Evolutionary conservation across 208 protist genomes (phyloP).

Genomic region (Kentomonas sorsogonicus): DNA sequence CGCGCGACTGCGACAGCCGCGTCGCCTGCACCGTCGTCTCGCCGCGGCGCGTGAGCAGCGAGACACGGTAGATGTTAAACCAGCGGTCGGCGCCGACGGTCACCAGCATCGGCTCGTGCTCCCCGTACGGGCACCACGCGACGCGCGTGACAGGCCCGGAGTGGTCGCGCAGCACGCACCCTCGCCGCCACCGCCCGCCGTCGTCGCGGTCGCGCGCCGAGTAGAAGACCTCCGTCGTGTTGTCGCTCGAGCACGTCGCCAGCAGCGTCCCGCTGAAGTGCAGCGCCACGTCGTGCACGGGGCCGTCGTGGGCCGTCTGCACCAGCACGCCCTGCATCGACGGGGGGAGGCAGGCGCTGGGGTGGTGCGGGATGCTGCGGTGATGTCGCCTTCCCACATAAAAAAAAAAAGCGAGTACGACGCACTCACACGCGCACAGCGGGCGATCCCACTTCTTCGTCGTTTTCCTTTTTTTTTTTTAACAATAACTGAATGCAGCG

Average conservation of each 20-base stretch:
- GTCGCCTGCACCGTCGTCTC: slow-evolving; percentile 38
- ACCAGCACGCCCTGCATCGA: too few species aligned
- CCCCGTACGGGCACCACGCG: slow-evolving; percentile 79
- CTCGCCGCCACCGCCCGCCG: slow-evolving; percentile 38
- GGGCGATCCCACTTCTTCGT: too few species aligned
- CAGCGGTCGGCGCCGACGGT: slow-evolving; percentile 78
- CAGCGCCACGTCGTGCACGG: slow-evolving; percentile 80
- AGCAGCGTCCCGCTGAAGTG: slow-evolving; percentile 71
- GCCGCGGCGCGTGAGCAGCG: slow-evolving; percentile 45
- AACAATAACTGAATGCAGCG: too few species aligned
- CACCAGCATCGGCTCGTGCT: slow-evolving; percentile 75
- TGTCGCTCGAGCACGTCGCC: slow-evolving; percentile 85
- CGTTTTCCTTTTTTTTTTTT: too few species aligned
- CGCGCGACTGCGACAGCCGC: slow-evolving; percentile 56
- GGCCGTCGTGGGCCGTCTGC: slow-evolving; percentile 62
- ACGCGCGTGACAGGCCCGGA: slow-evolving; percentile 68
- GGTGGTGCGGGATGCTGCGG: too few species aligned
- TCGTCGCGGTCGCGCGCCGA: slow-evolving; percentile 14
- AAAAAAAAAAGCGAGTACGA: too few species aligned
- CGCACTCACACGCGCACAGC: too few species aligned
- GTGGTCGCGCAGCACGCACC: slow-evolving; percentile 71
- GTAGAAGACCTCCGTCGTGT: slow-evolving; percentile 77
- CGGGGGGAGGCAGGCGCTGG: too few species aligned
- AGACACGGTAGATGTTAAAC: slow-evolving; percentile 85
- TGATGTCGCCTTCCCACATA: too few species aligned